Conservation (phyloP, 2,329 filamentous ascomycete species). For the Pyrenophora tritici-repentis region DNA sequence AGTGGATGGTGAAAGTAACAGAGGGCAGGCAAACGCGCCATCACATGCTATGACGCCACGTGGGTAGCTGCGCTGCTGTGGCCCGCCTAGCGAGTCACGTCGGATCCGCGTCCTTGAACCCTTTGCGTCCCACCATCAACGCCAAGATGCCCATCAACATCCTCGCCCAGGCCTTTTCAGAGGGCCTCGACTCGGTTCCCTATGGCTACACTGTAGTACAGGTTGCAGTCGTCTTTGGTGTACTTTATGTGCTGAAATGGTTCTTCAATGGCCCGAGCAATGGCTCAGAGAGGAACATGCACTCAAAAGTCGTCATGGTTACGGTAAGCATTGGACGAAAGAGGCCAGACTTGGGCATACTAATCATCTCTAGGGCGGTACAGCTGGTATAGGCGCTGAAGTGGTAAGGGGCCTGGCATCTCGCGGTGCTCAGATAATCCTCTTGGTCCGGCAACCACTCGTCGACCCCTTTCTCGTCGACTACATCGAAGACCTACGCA, state of each 20-base stretch:
- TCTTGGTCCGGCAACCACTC: conserved; percentile 81
- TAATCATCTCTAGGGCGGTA: conserved; percentile 68
- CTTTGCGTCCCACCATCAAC: conserved; percentile 25
- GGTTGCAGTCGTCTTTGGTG: conserved; percentile 55
- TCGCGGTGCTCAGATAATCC: conserved; percentile 86
- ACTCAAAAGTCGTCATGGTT: conserved; percentile 90
- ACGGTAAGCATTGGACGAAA: conserved; percentile 62
- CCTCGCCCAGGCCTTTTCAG: conserved; percentile 57
- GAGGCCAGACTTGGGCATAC: conserved; percentile 7
- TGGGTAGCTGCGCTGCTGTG: conserved; percentile 11
- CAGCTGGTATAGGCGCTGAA: conserved; percentile 85
- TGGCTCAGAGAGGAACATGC: conserved; percentile 78
- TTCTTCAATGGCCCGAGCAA: conserved; percentile 80
- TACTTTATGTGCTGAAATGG: conserved; percentile 67
- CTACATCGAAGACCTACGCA: conserved; percentile 86
- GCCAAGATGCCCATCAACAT: conserved; percentile 66
- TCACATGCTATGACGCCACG: conserved; percentile 41
- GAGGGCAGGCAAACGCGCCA: conserved; percentile 24
- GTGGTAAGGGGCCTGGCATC: conserved; percentile 74
- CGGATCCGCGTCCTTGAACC: conserved; percentile 30
- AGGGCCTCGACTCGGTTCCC: conserved; percentile 61
- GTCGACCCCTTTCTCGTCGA: conserved; percentile 89
- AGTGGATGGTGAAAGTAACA: conserved; percentile 9
- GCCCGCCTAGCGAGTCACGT: conserved; percentile 28
- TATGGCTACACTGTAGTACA: conserved; percentile 60